Conservation (phyloP, 331 rosid genomes). For the Arachis monticola region DNA sequence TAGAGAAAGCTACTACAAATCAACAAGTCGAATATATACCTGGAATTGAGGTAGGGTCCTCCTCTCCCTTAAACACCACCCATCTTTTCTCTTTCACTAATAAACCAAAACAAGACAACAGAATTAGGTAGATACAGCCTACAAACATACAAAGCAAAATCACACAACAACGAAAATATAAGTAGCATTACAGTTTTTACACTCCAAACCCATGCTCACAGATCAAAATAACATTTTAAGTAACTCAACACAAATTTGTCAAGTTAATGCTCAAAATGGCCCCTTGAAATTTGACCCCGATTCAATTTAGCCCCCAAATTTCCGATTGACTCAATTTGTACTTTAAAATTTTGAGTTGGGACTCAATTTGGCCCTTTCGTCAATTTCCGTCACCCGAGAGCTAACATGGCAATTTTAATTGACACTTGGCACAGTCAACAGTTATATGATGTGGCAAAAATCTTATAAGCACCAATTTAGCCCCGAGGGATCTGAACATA, state of each 20-base stretch:
- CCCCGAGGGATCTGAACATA: too few relatives aligned
- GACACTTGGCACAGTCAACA: too few relatives aligned
- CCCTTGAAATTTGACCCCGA: too few relatives aligned
- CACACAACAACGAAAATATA: not conserved
- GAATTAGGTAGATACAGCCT: slow-evolving; percentile 34
- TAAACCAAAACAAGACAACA: slow-evolving; percentile 35
- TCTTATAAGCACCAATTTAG: too few relatives aligned
- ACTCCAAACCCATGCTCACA: slow-evolving; percentile 23
- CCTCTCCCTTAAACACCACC: slow-evolving; percentile 90
- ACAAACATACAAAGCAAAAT: slow-evolving; percentile 5
- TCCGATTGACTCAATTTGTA: too few relatives aligned
- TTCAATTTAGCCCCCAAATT: too few relatives aligned
- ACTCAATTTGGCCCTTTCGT: too few relatives aligned
- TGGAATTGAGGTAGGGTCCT: slow-evolving; percentile 88
- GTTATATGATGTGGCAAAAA: too few relatives aligned
- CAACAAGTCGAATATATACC: slow-evolving; percentile 50
- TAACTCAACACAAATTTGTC: not conserved
- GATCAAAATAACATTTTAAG: slow-evolving; percentile 13
- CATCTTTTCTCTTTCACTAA: slow-evolving; percentile 97
- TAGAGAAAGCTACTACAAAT: slow-evolving; percentile 14
- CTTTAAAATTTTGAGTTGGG: too few relatives aligned
- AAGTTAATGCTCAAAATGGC: too few relatives aligned
- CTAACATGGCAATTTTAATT: too few relatives aligned
- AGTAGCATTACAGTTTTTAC: slow-evolving; percentile 15
- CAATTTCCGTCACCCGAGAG: too few relatives aligned